Percentiles rank a stretch among this genome's conserved stretches.
These are phyloP conservation scores for Serendipita sp. DNA, from an alignment of 768 basidiomycete genomes.

Conservation along the genomic window DNA sequence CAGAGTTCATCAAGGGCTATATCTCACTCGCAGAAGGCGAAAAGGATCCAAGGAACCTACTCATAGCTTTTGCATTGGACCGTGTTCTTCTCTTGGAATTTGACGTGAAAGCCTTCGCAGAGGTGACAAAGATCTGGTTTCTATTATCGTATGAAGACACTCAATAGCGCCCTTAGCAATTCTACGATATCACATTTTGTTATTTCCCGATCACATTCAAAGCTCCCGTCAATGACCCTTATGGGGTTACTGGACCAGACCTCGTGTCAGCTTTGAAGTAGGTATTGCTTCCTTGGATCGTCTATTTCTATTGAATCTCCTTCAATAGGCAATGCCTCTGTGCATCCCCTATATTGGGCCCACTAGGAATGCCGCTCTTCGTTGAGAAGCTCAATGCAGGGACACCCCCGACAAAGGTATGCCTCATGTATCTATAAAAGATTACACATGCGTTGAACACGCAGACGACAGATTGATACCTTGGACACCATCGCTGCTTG, in stretches of 20 bases:
- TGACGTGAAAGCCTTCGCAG: slow-evolving; percentile 53
- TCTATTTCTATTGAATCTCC: slow-evolving; percentile 1
- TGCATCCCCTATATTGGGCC: slow-evolving; percentile 69
- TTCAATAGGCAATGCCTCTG: slow-evolving; percentile 44
- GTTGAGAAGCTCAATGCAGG: slow-evolving; percentile 81
- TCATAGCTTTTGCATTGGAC: slow-evolving; percentile 77
- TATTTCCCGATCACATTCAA: slow-evolving; percentile 97
- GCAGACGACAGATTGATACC: slow-evolving; percentile 53
- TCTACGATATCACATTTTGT: slow-evolving; percentile 93
- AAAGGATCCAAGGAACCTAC: slow-evolving; percentile 89
- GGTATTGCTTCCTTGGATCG: slow-evolving; percentile 7
- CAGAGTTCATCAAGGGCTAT: slow-evolving; percentile 61
- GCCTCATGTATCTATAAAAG: not conserved
- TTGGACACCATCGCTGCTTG: slow-evolving; percentile 60
- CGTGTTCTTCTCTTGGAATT: slow-evolving; percentile 81
- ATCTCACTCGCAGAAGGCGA: slow-evolving; percentile 77
- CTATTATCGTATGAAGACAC: not conserved
- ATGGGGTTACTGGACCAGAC: slow-evolving; percentile 80
- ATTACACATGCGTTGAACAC: not conserved
- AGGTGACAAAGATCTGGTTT: slow-evolving; percentile 33
- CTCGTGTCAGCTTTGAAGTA: slow-evolving; percentile 58
- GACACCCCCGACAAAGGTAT: slow-evolving; percentile 68
- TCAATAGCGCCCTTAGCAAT: slow-evolving; percentile 32
- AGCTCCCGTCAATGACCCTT: slow-evolving; percentile 85
- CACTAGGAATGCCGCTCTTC: slow-evolving; percentile 71